A percentile compares a stretch with the other conserved stretches of the same genome.
Conservation (phyloP, 106 monocot genomes). For the Allium sativum region DNA sequence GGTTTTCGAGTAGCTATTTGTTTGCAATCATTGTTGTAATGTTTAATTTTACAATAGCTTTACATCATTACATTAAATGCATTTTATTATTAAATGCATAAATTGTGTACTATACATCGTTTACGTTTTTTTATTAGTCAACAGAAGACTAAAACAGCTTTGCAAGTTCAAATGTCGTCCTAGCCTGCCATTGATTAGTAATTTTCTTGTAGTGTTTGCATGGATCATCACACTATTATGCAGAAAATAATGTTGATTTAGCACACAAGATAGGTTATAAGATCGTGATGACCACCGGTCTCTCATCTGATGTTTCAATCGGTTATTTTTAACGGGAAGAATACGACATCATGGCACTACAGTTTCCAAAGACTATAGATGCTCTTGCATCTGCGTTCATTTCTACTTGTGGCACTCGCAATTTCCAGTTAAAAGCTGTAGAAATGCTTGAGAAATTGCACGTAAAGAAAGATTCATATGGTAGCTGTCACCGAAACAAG, state of each 20-base stretch:
- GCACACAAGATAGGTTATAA: conserved; percentile 70
- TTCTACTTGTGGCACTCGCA: conserved; percentile 76
- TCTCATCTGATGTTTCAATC: conserved; percentile 85
- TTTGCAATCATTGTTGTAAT: too few relatives aligned
- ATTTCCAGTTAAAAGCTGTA: conserved; percentile 72
- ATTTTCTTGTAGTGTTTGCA: too few relatives aligned
- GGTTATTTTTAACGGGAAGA: conserved; percentile 93
- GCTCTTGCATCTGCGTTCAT: conserved; percentile 87
- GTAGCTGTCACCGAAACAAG: conserved; percentile 66
- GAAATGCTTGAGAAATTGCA: conserved; percentile 45
- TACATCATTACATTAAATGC: too few relatives aligned
- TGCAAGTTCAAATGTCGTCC: too few relatives aligned
- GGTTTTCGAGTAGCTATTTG: too few relatives aligned
- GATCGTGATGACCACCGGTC: conserved; percentile 84
- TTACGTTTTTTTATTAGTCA: too few relatives aligned
- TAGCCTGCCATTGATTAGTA: too few relatives aligned
- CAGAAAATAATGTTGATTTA: conserved; percentile 8
- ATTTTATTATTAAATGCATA: too few relatives aligned
- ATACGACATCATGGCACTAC: conserved; percentile 89
- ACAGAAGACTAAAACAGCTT: too few relatives aligned
- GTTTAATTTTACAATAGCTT: too few relatives aligned
- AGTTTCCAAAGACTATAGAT: conserved; percentile 50
- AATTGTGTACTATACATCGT: too few relatives aligned
- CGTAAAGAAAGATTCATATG: conserved; percentile 81
- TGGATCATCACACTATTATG: too few relatives aligned